Evolutionary conservation across 371 early-diverging fungal genomes (phyloP).

Genomic region (Mortierella sp.): DNA sequence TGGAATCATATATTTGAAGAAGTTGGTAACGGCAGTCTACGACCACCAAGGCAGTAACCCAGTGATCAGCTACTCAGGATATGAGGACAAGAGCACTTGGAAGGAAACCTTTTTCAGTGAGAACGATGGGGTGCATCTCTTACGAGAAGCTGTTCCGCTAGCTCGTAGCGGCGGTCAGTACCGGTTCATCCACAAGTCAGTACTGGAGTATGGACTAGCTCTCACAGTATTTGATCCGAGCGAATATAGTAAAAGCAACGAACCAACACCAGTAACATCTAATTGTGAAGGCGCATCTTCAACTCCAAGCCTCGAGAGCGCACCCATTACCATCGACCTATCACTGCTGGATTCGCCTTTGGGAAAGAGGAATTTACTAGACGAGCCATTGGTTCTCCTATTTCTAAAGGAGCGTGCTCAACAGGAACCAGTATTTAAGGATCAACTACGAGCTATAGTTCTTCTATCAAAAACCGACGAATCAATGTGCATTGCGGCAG

Average conservation of each 20-base stretch:
- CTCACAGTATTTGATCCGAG: conserved; percentile 22
- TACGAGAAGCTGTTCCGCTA: conserved; percentile 9
- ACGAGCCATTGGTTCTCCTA: conserved; percentile 14
- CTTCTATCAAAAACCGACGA: conserved; percentile 10
- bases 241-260: neutral
- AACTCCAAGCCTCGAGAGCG: neutral
- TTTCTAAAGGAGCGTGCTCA: conserved; percentile 19
- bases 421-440: conserved; percentile 2
- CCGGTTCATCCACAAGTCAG: conserved; percentile 4
- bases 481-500: conserved; percentile 1
- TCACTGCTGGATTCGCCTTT: conserved; percentile 13
- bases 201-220: conserved; percentile 12
- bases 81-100: neutral
- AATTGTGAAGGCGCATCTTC: neutral
- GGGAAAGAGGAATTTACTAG: conserved; percentile 11
- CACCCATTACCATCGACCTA: neutral
- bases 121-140: neutral
- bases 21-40: conserved; percentile 8
- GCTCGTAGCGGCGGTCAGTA: conserved; percentile 1
- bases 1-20: neutral
- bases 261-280: neutral
- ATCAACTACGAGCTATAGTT: conserved; percentile 4
- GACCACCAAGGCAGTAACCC: conserved; percentile 5
- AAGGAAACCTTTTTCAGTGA: conserved; percentile 3
- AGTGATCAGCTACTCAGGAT: neutral